Conservation (phyloP, 331 rosid species). For the Spiraea crenata region DNA sequence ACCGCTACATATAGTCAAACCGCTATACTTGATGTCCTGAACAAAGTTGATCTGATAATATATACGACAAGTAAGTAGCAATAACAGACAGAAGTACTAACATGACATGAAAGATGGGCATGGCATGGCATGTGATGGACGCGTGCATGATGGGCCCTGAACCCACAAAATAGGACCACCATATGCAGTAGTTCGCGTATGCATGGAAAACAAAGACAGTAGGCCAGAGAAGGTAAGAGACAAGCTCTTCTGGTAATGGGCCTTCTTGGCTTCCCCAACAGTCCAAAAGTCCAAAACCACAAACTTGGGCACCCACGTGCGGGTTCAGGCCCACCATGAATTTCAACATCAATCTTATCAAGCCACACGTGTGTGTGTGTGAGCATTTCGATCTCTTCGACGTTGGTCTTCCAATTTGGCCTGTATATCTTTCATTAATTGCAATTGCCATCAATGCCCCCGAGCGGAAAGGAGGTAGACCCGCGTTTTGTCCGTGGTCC, state of each 20-base stretch:
- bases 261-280: constrained; percentile 17
- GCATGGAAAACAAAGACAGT: constrained; percentile 26
- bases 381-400: too few species aligned
- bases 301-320: constrained; percentile 47
- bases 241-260: constrained; percentile 21
- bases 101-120: neutral
- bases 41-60: neutral
- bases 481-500: too few species aligned
- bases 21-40: too few species aligned
- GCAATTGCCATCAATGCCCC: neutral
- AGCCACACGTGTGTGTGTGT: constrained; percentile 41
- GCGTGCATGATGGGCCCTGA: constrained; percentile 12
- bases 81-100: neutral
- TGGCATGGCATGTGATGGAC: constrained; percentile 3
- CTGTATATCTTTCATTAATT: neutral
- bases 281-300: constrained; percentile 15
- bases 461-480: too few species aligned
- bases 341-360: constrained; percentile 32
- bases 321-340: constrained; percentile 35
- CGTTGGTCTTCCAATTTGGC: neutral
- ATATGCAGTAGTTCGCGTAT: neutral
- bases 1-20: too few species aligned
- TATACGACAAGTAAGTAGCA: constrained; percentile 24
- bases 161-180: constrained; percentile 13
- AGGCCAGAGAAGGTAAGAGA: constrained; percentile 4